Evolutionary conservation across 140 eudicot species (phyloP).

Genomic region (Bidens hawaiensis): DNA sequence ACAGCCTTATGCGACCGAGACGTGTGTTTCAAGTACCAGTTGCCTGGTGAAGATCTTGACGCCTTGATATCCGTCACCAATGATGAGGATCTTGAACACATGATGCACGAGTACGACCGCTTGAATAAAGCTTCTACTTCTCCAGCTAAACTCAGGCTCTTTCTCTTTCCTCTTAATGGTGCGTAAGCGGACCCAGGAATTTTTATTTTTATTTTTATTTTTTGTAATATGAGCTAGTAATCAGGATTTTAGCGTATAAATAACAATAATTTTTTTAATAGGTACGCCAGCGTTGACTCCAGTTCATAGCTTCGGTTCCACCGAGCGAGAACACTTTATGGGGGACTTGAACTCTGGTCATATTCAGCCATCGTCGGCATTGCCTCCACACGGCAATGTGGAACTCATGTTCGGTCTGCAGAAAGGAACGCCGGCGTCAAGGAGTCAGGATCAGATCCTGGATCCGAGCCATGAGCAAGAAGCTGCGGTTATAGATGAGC

Average conservation of each 20-base stretch:
- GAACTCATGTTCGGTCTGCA: too few relatives aligned
- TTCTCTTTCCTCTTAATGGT: constrained; percentile 42
- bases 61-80: constrained; percentile 67
- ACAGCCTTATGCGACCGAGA: constrained; percentile 45
- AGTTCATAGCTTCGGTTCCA: constrained; percentile 44
- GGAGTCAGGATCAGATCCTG: too few relatives aligned
- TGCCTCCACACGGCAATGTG: too few relatives aligned
- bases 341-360: constrained; percentile 56
- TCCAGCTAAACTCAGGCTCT: constrained; percentile 56
- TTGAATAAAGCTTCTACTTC: constrained; percentile 40
- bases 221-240: too few relatives aligned
- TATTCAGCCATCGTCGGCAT: too few relatives aligned
- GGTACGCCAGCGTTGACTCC: constrained; percentile 41
- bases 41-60: constrained; percentile 76
- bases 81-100: constrained; percentile 74
- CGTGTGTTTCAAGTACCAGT: constrained; percentile 60
- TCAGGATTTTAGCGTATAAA: too few relatives aligned
- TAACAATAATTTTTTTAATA: too few relatives aligned
- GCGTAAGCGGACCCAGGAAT: too few relatives aligned
- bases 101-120: constrained; percentile 85
- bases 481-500: constrained; percentile 25
- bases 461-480: constrained; percentile 13
- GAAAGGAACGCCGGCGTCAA: constrained; percentile 40
- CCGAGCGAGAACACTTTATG: constrained; percentile 47
- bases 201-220: too few relatives aligned